Percentiles rank a stretch among this genome's conserved stretches.
These are phyloP conservation scores for Rosa hybrid DNA, from an alignment of 331 rosid genomes.

Conservation along the genomic window DNA sequence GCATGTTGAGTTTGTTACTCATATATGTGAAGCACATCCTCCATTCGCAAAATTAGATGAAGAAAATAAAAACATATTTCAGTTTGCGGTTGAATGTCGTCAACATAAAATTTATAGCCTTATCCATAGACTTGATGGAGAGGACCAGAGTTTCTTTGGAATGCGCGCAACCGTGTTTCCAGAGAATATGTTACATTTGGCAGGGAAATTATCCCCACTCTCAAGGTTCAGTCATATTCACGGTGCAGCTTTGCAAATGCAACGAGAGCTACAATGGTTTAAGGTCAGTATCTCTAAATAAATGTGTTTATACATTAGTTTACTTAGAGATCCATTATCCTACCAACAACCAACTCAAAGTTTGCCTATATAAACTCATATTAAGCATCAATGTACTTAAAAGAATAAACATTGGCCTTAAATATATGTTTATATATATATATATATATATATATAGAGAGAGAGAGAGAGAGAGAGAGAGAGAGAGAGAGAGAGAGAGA, in stretches of 20 bases:
- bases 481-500: too few relatives aligned
- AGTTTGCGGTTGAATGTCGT: background rate
- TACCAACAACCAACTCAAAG: too few relatives aligned
- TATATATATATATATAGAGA: too few relatives aligned
- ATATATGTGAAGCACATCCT: background rate
- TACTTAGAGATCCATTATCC: too few relatives aligned
- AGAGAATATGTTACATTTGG: background rate
- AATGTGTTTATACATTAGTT: background rate
- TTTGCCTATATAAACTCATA: too few relatives aligned
- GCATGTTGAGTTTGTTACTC: background rate
- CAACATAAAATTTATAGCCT: background rate
- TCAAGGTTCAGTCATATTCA: background rate
- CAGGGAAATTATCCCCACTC: background rate
- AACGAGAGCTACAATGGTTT: background rate
- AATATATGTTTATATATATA: too few relatives aligned
- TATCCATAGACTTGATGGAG: background rate
- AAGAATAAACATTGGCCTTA: too few relatives aligned
- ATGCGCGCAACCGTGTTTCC: accelerated
- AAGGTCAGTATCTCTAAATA: background rate
- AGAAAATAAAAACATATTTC: background rate
- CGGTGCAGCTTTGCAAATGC: background rate
- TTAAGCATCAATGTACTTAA: too few relatives aligned
- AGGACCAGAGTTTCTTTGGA: accelerated
- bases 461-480: too few relatives aligned
- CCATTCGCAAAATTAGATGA: accelerated